A percentile compares a stretch with the other conserved stretches of the same genome.
Conservation (phyloP, 352 stramenopile genomes). For the Phytophthora pluvialis region DNA sequence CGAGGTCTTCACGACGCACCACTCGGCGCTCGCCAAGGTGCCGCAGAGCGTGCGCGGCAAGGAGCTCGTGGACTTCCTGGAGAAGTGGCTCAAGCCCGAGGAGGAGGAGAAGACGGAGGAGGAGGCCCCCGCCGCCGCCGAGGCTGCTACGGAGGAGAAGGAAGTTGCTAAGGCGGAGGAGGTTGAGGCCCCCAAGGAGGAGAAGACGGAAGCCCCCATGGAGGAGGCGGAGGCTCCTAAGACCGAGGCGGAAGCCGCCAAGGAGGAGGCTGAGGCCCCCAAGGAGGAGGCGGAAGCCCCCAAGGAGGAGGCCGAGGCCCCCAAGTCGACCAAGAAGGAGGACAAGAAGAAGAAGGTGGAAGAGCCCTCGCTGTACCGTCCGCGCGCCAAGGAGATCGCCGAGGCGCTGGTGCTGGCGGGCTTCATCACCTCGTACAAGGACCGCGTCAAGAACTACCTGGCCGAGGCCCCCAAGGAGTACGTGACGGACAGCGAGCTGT, state of each 20-base stretch:
- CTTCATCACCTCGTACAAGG: slow-evolving; percentile 52
- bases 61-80: slow-evolving; percentile 50
- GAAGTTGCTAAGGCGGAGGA: slow-evolving; percentile 16
- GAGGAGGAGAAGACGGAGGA: slow-evolving; percentile 26
- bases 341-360: slow-evolving; percentile 39
- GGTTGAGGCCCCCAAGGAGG: slow-evolving; percentile 7
- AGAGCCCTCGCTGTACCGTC: slow-evolving; percentile 35
- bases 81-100: slow-evolving; percentile 50
- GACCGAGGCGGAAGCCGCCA: slow-evolving; percentile 8
- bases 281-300: slow-evolving; percentile 25
- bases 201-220: slow-evolving; percentile 7
- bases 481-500: slow-evolving; percentile 54
- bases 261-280: slow-evolving; percentile 10
- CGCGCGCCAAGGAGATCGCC: slow-evolving; percentile 47
- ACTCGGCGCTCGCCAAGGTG: slow-evolving; percentile 49
- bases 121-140: slow-evolving; percentile 7
- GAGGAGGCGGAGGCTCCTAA: slow-evolving; percentile 19
- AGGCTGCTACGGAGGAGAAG: slow-evolving; percentile 28
- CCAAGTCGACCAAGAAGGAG: slow-evolving; percentile 24
- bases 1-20: slow-evolving; percentile 46
- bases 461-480: slow-evolving; percentile 46
- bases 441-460: slow-evolving; percentile 51
- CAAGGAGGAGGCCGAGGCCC: slow-evolving; percentile 12
- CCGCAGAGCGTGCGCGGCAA: slow-evolving; percentile 51
- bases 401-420: slow-evolving; percentile 43